These are phyloP conservation scores for Lyophyllum atratum DNA, from an alignment of 768 basidiomycete genomes.

Conservation along the genomic window DNA sequence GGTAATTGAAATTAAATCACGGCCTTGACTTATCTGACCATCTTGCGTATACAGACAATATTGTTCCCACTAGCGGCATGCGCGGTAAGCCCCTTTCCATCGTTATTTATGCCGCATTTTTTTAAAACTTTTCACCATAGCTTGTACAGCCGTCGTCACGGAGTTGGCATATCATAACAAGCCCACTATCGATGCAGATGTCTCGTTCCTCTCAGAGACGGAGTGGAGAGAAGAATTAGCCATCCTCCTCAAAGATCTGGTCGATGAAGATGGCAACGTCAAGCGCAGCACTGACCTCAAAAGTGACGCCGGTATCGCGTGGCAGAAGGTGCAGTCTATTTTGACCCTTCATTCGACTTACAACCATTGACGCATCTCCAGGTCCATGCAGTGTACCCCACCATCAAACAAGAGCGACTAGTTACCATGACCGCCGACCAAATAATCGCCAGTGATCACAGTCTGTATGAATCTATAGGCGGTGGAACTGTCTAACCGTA, in stretches of 20 bases:
- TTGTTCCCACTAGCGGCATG: constrained; percentile 71
- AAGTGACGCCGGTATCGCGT: constrained; percentile 62
- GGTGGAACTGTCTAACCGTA: neutral
- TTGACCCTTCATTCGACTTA: neutral
- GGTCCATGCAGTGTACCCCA: constrained; percentile 66
- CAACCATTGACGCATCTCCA: constrained; percentile 17
- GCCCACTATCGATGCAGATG: constrained; percentile 56
- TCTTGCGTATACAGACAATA: constrained; percentile 39
- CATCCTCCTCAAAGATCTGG: constrained; percentile 57
- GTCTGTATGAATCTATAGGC: constrained; percentile 30
- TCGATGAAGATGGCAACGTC: constrained; percentile 57
- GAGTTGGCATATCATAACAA: constrained; percentile 60
- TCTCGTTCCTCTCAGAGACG: constrained; percentile 53
- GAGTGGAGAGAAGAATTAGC: constrained; percentile 62
- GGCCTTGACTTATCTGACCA: neutral
- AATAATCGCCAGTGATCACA: constrained; percentile 48
- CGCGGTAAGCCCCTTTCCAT: constrained; percentile 38
- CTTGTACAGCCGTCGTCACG: constrained; percentile 68
- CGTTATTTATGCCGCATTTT: neutral
- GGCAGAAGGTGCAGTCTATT: constrained; percentile 49
- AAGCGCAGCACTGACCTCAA: constrained; percentile 56
- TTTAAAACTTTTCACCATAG: constrained; percentile 30
- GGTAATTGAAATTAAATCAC: constrained; percentile 30
- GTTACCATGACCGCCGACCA: constrained; percentile 50
- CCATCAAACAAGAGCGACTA: constrained; percentile 47